Base-by-base conservation (phyloP, 139 green algal species). In the Volvox reticuliferus region DNA sequence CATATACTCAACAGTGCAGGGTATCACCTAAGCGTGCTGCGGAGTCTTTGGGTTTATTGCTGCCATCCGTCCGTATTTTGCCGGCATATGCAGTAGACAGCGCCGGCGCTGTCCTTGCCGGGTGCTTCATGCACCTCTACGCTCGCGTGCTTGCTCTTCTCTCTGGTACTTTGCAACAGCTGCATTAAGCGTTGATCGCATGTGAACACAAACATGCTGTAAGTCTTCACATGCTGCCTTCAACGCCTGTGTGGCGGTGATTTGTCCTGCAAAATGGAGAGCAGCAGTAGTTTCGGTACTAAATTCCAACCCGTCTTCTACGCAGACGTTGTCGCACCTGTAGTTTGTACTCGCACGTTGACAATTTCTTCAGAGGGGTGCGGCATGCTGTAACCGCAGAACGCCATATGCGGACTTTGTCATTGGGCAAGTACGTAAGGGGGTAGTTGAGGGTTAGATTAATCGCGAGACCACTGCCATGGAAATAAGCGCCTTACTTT, bases 341-440 rank as follows among this genome's bases (percentile, higher is more conserved):
- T 97, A 32, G 97, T 99, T 81, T 99, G 97, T 12, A 99, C 95
- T 5, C 97, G 91, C 19, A 99, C 86, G 91, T 99, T 97, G 19
- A 98, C 96, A 6, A 96, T n/a, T 26, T 95, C 91, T 79, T 99
- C 96, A 33, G 96, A 96, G 5, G 97, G 97, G 71, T 99, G 97
- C 0, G 97, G 96, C 63, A 98, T 97, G 92, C 92, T 97, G 91
- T 98, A 99, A 20, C 97, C 97, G 12, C 90, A 95, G 77, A 99
- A 98, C 0, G 92, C 79, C 26, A 99, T 96, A 76, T 97, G 88
- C 12, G 95, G 95, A 82, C 96, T 98, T 92, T 9, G 44, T 55
- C 44, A 9, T 55, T 14, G 44, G 44, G 44, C 44, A 55, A 55
- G 9, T 9, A 55, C 44, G 44, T 55, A 5, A 55, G 5, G 44